phyloP scores from a whole-genome alignment of 1,284 basidiomycete genomes.

The Mixia osmundae region DNA sequence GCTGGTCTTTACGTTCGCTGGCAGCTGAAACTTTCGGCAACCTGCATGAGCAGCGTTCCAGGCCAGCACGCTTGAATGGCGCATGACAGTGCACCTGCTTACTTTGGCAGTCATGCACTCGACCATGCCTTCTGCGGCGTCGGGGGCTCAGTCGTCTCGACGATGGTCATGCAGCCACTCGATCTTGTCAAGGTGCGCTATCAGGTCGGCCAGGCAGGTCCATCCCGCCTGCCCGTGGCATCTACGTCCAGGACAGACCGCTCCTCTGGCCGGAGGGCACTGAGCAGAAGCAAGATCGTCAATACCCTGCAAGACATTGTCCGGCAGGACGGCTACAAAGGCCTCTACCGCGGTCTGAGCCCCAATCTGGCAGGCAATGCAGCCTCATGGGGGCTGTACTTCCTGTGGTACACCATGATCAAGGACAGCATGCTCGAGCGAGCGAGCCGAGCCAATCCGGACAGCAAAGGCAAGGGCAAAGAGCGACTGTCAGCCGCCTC shows the following conservation, averaged over 20 bases:
- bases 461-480: slow-evolving; percentile 30
- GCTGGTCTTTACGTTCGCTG: too few relatives aligned
- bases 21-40: slow-evolving; percentile 6
- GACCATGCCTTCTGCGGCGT: slow-evolving; percentile 90
- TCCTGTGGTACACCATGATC: slow-evolving; percentile 94
- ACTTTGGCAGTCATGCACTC: background rate
- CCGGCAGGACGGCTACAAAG: slow-evolving; percentile 48
- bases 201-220: slow-evolving; percentile 51
- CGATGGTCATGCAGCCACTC: slow-evolving; percentile 90
- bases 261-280: background rate
- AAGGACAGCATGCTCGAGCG: slow-evolving; percentile 36
- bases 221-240: background rate
- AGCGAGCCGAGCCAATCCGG: too few relatives aligned
- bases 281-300: slow-evolving; percentile 40
- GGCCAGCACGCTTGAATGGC: too few relatives aligned
- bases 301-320: slow-evolving; percentile 49
- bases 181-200: slow-evolving; percentile 90
- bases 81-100: background rate
- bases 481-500: slow-evolving; percentile 41
- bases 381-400: slow-evolving; percentile 88
- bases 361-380: slow-evolving; percentile 90
- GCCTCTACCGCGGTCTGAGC: slow-evolving; percentile 70
- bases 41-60: too few relatives aligned
- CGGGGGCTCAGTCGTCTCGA: slow-evolving; percentile 74
- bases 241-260: slow-evolving; percentile 1